These are phyloP conservation scores for Pichia rugopelliculosa DNA, from an alignment of 805 yeast genomes.

Conservation along the genomic window DNA sequence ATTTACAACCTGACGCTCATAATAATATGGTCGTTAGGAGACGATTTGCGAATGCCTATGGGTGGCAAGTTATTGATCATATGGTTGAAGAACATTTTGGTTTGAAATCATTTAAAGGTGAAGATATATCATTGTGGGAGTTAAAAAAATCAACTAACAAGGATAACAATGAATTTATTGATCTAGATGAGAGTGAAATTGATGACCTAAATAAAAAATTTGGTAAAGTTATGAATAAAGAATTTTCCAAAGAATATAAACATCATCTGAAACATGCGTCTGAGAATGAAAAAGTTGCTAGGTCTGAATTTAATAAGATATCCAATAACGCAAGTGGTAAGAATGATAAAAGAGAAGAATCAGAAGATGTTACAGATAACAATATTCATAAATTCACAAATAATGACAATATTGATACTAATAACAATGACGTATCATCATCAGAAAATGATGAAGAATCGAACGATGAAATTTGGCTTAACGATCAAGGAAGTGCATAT, in stretches of 20 bases:
- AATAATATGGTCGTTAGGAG: constrained; percentile 87
- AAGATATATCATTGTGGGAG: constrained; percentile 19
- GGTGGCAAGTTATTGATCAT: constrained; percentile 90
- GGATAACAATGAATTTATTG: constrained; percentile 6
- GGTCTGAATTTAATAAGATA: neutral
- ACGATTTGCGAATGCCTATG: constrained; percentile 85
- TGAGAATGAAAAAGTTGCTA: neutral
- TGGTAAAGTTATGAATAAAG: constrained; percentile 23
- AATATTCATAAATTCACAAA: neutral
- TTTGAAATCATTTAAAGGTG: constrained; percentile 15
- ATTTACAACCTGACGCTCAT: constrained; percentile 87
- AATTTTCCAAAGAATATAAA: constrained; percentile 26
- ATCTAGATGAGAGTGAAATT: constrained; percentile 6
- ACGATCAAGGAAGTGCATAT: constrained; percentile 33
- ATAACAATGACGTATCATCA: neutral
- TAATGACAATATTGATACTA: neutral
- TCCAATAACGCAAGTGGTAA: neutral
- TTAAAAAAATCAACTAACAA: constrained; percentile 13
- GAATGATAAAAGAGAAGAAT: neutral
- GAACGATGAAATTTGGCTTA: constrained; percentile 38
- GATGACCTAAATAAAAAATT: constrained; percentile 18
- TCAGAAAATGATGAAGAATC: neutral
- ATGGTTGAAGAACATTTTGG: constrained; percentile 61
- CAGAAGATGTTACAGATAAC: neutral
- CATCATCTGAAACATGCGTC: neutral